Evolutionary conservation across 345 rosid genomes (phyloP).

Genomic region (Syzygium grande): DNA sequence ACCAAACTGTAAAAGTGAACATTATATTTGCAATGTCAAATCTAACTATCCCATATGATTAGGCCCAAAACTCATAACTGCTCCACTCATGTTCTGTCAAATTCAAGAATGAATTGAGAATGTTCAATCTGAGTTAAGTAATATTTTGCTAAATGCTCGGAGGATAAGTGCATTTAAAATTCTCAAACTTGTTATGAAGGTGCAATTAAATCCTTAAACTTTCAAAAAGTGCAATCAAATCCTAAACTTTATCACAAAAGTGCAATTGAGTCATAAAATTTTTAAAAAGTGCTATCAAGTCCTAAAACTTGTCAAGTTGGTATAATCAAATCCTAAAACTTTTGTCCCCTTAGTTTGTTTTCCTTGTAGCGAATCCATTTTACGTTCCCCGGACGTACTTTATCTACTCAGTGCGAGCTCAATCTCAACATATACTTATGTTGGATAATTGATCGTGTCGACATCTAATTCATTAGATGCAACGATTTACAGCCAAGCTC

Average conservation of each 20-base stretch:
- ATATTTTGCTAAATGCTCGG: no score
- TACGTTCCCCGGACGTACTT: not conserved
- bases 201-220: no score
- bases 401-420: not conserved
- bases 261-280: no score
- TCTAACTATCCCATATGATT: not conserved
- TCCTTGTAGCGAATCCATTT: not conserved
- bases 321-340: not conserved
- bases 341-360: not conserved
- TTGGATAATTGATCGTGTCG: not conserved
- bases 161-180: no score
- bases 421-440: not conserved
- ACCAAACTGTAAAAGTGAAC: not conserved
- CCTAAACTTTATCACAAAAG: no score
- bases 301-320: no score
- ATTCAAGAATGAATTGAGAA: not conserved
- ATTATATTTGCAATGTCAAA: not conserved
- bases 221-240: no score
- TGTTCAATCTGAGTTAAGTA: no score
- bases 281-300: no score
- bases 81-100: not conserved
- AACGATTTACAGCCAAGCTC: not conserved
- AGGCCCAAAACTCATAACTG: not conserved
- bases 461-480: not conserved
- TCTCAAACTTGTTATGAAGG: no score